Base-by-base conservation (phyloP, 108 stramenopile species). In the Tribonema minus region DNA sequence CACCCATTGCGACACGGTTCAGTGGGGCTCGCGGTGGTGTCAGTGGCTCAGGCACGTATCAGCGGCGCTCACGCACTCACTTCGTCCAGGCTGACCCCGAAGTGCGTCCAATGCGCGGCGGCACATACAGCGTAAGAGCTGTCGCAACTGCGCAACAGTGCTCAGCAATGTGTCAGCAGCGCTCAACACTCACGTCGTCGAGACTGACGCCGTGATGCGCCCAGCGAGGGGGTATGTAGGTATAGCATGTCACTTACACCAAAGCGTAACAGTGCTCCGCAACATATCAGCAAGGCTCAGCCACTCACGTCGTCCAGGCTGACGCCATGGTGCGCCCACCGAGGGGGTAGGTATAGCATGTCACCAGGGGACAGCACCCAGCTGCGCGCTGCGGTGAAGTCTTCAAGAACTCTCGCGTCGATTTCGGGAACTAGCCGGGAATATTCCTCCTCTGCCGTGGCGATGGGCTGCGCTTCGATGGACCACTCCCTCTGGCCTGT, bases 201-300 rank as follows among this genome's bases (percentile, higher is more conserved):
- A n/a, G n/a, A n/a, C n/a, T n/a, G n/a, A 91, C 32, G 87, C 95
- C 95, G 61, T 91, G 85, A 68, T 96, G 95, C 30, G 91, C 81
- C 12, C 93, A 68, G 32, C 95, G 89, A 1, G 95, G 95, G 29
- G 95, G 95, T 34, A n/a, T n/a, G n/a, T n/a, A 96, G 82, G 76
- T 96, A 96, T 34, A 96, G 81, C 63, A 90, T 75, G 78, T 96
- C 95, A 2, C 95, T n/a, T n/a, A n/a, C n/a, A n/a, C n/a, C n/a
- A n/a, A n/a, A n/a, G n/a, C n/a, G n/a, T n/a, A n/a, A n/a, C n/a
- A n/a, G n/a, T n/a, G n/a, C n/a, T n/a, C n/a, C n/a, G n/a, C n/a
- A n/a, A n/a, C n/a, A n/a, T n/a, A n/a, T n/a, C n/a, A n/a, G n/a
- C n/a, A n/a, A n/a, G n/a, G n/a, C n/a, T n/a, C n/a, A n/a, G n/a